Evolutionary conservation across 2,329 filamentous ascomycete species (phyloP), one percentile per base, ranked within the genome.

Genomic region (Penicillium sp.): DNA sequence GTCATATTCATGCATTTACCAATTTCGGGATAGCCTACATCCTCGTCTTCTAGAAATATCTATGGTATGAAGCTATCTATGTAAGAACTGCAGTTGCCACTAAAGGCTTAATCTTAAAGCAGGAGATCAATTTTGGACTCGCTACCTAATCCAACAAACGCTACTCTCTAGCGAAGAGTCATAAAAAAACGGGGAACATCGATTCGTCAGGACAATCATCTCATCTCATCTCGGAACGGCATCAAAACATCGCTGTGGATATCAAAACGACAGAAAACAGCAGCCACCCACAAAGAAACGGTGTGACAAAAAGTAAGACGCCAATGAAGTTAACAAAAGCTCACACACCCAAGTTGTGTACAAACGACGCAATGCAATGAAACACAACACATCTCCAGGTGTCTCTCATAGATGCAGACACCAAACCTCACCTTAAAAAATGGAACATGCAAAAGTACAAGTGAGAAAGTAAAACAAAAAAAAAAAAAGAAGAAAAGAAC

Each of bases 211-310:
- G 38, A 27, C 42, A 40, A 47, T 46, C 19, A 53, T 45, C n/a
- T 51, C 46, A 41, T 45, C n/a, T 56, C 38, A 33, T 38, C n/a
- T 45, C 47, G 19, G 52, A 41, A 54, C 25, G n/a, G 40, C 35
- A 55, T 41, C 54, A 56, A 51, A 43, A 21, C 31, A 53, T 35
- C 8, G 49, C 49, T 41, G 54, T 57, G 54, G 54, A 57, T 53
- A 57, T 53, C 54, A 53, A 48, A 57, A 53, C 50, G 50, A 57
- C 21, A 55, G 52, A 19, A 54, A 54, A 41, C 45, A 55, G 52
- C 52, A 50, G 12, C 52, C 52, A 38, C 23, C 35, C 33, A 21
- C 38, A 31, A 41, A 48, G 33, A 7, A 29, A 13, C 33, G 12
- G 13, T 12, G 42, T 12, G 43, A 31, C 42, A 25, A 19, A 45